Evolutionary conservation across 805 yeast genomes (phyloP).

Genomic region (Henningerozyma blattae): DNA sequence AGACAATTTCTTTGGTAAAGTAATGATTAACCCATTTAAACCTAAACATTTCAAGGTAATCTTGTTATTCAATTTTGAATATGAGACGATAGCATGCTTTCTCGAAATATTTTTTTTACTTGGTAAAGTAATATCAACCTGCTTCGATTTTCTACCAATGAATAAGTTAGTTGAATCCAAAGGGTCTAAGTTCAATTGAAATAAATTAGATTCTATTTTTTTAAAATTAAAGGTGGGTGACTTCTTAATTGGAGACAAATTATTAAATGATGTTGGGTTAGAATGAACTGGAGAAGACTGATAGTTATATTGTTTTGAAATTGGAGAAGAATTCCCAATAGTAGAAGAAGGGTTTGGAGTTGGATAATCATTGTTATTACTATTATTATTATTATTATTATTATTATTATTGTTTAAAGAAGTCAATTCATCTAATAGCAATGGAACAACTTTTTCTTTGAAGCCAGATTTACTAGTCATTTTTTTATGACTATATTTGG

Average conservation of each 20-base stretch:
- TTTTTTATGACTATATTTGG: no score
- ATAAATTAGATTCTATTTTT: not conserved
- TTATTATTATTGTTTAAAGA: no score
- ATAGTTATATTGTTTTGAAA: slow-evolving; percentile 6
- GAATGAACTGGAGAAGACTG: slow-evolving; percentile 1
- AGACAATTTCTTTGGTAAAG: slow-evolving; percentile 38
- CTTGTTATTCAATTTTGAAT: slow-evolving; percentile 27
- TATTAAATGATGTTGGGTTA: no score
- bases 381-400: no score
- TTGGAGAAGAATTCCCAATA: slow-evolving; percentile 30
- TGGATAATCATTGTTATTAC: slow-evolving; percentile 32
- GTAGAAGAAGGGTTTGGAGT: slow-evolving; percentile 67
- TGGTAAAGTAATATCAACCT: slow-evolving; percentile 23
- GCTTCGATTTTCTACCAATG: slow-evolving; percentile 21
- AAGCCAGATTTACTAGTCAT: no score
- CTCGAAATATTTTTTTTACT: slow-evolving; percentile 22
- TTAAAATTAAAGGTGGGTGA: not conserved
- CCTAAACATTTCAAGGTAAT: slow-evolving; percentile 63
- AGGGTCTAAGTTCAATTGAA: slow-evolving; percentile 10
- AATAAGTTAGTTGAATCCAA: slow-evolving; percentile 11
- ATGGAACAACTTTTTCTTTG: no score
- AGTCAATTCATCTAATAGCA: no score
- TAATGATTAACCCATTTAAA: slow-evolving; percentile 63
- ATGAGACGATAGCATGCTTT: slow-evolving; percentile 27
- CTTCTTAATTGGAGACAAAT: not conserved